Percentiles rank a stretch among this genome's conserved stretches.
Conservation (phyloP, 345 rosid species). For the Nephelium lappaceum region DNA sequence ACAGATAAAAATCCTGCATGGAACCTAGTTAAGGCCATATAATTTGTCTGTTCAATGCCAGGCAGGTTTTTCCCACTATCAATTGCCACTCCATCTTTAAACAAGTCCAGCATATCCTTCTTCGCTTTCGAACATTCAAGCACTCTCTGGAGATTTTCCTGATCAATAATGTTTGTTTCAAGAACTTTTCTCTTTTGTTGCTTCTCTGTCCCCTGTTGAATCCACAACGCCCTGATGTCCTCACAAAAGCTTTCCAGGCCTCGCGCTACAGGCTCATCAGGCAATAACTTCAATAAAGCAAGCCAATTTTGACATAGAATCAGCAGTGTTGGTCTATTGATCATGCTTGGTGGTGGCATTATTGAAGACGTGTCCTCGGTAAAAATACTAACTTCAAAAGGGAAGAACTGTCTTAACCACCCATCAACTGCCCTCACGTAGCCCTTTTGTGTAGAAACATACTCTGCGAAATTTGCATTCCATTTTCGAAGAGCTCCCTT, state of each 20-base stretch:
- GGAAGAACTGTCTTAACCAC: conserved; percentile 30
- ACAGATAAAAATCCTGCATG: conserved; percentile 43
- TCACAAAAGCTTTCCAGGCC: conserved; percentile 34
- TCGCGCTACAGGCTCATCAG: conserved; percentile 35
- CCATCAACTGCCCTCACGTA: conserved; percentile 46
- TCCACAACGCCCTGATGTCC: conserved; percentile 34
- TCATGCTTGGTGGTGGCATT: conserved; percentile 21
- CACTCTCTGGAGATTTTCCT: conserved; percentile 12
- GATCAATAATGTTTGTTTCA: too few relatives aligned
- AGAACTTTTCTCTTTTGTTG: conserved; percentile 44
- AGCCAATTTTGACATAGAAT: conserved; percentile 42
- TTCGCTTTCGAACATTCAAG: conserved; percentile 35
- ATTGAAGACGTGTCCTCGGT: conserved; percentile 13
- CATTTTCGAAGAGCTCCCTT: conserved; percentile 44
- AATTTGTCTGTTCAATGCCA: conserved; percentile 37
- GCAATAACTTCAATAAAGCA: conserved; percentile 35
- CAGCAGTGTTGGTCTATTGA: conserved; percentile 23
- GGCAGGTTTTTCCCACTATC: conserved; percentile 39
- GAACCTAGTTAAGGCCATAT: conserved; percentile 35
- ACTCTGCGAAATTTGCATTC: conserved; percentile 35
- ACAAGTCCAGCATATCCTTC: conserved; percentile 35
- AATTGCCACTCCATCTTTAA: conserved; percentile 28
- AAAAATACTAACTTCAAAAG: too few relatives aligned
- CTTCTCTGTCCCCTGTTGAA: conserved; percentile 48
- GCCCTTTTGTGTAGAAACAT: conserved; percentile 38